Evolutionary conservation across 805 yeast genomes (phyloP).

Genomic region (Teunomyces panamensis): DNA sequence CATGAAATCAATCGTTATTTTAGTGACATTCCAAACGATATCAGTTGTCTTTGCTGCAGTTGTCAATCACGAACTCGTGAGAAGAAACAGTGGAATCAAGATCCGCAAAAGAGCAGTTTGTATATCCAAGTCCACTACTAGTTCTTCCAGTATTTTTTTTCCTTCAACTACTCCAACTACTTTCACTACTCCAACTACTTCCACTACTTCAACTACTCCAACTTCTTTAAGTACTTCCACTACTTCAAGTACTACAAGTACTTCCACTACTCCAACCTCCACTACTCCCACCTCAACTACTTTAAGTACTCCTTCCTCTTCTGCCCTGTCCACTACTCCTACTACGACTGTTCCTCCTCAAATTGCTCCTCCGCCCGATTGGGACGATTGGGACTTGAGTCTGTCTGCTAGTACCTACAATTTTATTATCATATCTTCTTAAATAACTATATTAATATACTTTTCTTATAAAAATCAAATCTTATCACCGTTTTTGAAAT

Average conservation of each 20-base stretch:
- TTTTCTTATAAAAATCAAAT: slow-evolving; percentile 10
- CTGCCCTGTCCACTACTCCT: neutral
- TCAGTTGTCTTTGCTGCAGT: neutral
- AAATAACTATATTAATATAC: neutral
- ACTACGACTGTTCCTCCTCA: neutral
- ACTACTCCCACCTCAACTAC: neutral
- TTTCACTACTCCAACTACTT: neutral
- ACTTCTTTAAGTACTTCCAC: neutral
- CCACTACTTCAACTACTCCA: neutral
- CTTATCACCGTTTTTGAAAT: slow-evolving; percentile 31
- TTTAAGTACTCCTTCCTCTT: neutral
- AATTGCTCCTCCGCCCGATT: neutral
- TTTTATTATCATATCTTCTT: neutral
- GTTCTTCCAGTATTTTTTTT: neutral
- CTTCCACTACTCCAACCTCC: neutral
- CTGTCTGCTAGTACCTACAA: neutral
- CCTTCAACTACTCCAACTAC: neutral
- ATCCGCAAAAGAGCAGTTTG: neutral
- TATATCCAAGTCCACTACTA: neutral
- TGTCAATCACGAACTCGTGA: neutral
- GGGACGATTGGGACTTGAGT: neutral
- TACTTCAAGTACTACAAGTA: neutral
- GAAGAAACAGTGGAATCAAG: neutral
- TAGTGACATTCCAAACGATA: neutral
- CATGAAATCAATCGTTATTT: neutral